Evolutionary conservation across 257 asterid genomes (phyloP).

Genomic region (Solanum gandarillasii): DNA sequence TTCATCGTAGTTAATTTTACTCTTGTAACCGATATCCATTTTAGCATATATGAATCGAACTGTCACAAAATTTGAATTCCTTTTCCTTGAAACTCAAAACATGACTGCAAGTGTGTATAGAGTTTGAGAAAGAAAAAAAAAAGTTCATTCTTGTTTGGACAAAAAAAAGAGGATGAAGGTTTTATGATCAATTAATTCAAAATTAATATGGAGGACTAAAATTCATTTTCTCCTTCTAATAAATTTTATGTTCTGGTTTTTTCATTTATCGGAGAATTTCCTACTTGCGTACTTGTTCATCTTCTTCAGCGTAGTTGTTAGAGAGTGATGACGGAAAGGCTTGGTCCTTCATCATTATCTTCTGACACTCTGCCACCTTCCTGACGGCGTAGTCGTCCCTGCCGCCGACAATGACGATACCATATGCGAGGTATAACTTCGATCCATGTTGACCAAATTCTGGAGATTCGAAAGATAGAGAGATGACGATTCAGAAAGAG

Average conservation of each 20-base stretch:
- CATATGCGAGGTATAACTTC: slow-evolving; percentile 28
- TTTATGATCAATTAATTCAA: background rate
- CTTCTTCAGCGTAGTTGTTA: slow-evolving; percentile 15
- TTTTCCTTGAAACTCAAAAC: background rate
- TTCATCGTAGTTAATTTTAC: background rate
- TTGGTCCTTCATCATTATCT: background rate
- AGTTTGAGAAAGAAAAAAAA: background rate
- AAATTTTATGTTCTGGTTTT: background rate
- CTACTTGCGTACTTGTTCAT: slow-evolving; percentile 23
- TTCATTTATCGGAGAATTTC: background rate
- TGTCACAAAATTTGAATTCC: background rate
- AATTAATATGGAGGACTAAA: background rate
- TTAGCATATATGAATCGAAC: background rate
- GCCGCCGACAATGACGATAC: slow-evolving; percentile 15
- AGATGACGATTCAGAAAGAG: slow-evolving; percentile 13
- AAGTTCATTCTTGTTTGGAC: background rate
- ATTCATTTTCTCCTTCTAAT: background rate
- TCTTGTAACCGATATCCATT: background rate
- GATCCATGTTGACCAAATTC: slow-evolving; percentile 21
- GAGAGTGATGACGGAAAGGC: background rate
- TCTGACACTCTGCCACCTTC: background rate
- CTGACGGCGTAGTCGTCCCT: background rate
- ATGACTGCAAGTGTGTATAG: slow-evolving; percentile 5
- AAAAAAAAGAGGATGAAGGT: background rate
- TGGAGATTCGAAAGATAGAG: background rate